Conservation (phyloP, 768 basidiomycete species). For the Mycena capillaripes region DNA sequence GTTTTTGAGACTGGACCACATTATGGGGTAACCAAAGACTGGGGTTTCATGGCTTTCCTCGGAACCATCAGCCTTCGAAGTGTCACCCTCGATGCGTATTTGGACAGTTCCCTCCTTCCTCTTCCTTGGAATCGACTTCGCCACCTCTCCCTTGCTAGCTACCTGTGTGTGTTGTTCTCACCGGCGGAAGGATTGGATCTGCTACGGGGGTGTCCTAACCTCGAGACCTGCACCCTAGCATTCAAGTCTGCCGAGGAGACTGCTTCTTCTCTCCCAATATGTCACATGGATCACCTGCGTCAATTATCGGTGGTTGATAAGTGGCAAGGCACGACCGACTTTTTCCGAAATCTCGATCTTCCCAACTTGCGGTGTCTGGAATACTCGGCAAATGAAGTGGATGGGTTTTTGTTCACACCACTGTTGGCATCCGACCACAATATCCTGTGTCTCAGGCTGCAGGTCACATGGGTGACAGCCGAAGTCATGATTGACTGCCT, state of each 20-base stretch:
- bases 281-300: neutral
- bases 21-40: too few species aligned
- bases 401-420: neutral
- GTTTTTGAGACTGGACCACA: too few species aligned
- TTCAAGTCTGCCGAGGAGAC: too few species aligned
- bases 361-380: neutral
- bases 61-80: neutral
- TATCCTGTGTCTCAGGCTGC: neutral
- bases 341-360: too few species aligned
- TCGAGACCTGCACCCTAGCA: too few species aligned
- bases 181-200: too few species aligned
- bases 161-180: too few species aligned
- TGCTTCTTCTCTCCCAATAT: too few species aligned
- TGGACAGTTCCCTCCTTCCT: neutral
- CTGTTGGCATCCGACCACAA: neutral
- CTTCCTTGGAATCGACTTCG: neutral
- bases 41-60: too few species aligned
- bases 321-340: too few species aligned
- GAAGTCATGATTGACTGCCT: neutral
- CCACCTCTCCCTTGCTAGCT: too few species aligned
- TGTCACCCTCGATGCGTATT: neutral
- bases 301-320: constrained; percentile 47
- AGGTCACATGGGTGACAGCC: neutral
- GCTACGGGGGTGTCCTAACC: too few species aligned
- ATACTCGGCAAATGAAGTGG: neutral